Evolutionary conservation across 768 basidiomycete species (phyloP).

Genomic region (Leccinum uliginosum): DNA sequence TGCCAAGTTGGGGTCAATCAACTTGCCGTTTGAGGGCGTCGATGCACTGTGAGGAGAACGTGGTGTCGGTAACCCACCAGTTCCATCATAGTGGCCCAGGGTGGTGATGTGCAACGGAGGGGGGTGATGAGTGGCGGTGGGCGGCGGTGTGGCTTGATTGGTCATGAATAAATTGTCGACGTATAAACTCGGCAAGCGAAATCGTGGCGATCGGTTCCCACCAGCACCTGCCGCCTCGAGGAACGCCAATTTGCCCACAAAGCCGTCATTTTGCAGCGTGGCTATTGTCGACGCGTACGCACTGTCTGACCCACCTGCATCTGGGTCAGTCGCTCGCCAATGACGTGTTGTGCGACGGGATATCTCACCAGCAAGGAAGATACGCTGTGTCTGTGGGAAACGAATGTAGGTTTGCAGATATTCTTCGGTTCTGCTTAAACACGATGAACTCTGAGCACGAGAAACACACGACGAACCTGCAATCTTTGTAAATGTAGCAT

Average conservation of each 20-base stretch:
- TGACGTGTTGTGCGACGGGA: neutral
- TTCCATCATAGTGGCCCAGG: conserved; percentile 40
- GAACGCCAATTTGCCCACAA: conserved; percentile 63
- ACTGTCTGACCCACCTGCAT: conserved; percentile 51
- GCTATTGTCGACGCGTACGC: conserved; percentile 55
- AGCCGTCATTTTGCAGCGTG: conserved; percentile 54
- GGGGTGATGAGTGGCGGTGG: conserved; percentile 33
- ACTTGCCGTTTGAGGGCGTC: conserved; percentile 25
- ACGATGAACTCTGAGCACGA: neutral
- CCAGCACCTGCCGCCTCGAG: conserved; percentile 46
- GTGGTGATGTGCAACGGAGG: conserved; percentile 44
- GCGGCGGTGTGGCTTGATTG: conserved; percentile 21
- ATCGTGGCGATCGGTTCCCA: conserved; percentile 41
- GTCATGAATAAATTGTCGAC: conserved; percentile 49
- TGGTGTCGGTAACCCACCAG: conserved; percentile 64
- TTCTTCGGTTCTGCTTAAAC: conserved; percentile 38
- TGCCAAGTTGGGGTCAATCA: conserved; percentile 65
- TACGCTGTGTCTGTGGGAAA: conserved; percentile 68
- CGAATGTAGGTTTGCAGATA: conserved; percentile 65
- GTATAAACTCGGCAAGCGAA: conserved; percentile 49
- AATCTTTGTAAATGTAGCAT: conserved; percentile 62
- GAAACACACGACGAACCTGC: conserved; percentile 43
- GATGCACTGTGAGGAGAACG: conserved; percentile 49
- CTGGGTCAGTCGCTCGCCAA: conserved; percentile 1
- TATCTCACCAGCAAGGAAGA: conserved; percentile 65